Conservation (phyloP, 805 yeast species). For the Nakazawaea anatomiae region DNA sequence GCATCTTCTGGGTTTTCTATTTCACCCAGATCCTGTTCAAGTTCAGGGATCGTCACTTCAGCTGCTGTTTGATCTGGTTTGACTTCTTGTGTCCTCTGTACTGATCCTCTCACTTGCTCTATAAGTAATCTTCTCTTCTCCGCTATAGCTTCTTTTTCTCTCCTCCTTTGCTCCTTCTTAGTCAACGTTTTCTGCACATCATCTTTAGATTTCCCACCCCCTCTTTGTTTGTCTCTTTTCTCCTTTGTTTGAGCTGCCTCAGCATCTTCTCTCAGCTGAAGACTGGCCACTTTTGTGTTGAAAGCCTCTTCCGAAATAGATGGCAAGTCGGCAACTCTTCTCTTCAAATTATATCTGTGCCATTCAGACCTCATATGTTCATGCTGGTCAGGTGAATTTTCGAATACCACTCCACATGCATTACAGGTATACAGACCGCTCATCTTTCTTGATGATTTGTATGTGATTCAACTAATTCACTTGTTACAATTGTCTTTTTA, state of each 20-base stretch:
- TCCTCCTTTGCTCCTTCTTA: slow-evolving; percentile 45
- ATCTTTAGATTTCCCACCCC: slow-evolving; percentile 17
- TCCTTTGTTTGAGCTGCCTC: neutral
- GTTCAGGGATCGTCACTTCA: slow-evolving; percentile 1
- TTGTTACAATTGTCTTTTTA: neutral
- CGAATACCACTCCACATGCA: slow-evolving; percentile 36
- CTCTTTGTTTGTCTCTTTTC: slow-evolving; percentile 5
- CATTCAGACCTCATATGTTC: slow-evolving; percentile 44
- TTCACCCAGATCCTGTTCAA: slow-evolving; percentile 4
- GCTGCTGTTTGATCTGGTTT: neutral
- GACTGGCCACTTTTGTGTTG: slow-evolving; percentile 7
- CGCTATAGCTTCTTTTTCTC: slow-evolving; percentile 41
- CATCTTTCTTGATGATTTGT: no score
- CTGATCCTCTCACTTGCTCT: slow-evolving; percentile 38
- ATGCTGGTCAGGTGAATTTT: slow-evolving; percentile 36
- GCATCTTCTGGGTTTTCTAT: slow-evolving; percentile 15
- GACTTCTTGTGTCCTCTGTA: slow-evolving; percentile 26
- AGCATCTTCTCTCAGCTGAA: slow-evolving; percentile 3
- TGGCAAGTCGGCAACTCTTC: slow-evolving; percentile 42
- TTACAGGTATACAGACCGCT: slow-evolving; percentile 32
- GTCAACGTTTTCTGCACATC: slow-evolving; percentile 24
- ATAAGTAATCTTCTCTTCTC: slow-evolving; percentile 43
- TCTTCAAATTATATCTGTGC: slow-evolving; percentile 44
- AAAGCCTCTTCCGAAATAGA: slow-evolving; percentile 33
- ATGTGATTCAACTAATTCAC: no score